Percentiles rank a stretch among this genome's conserved stretches.
Conservation (phyloP, 129 eudicot species). For the Solidago caesia region DNA sequence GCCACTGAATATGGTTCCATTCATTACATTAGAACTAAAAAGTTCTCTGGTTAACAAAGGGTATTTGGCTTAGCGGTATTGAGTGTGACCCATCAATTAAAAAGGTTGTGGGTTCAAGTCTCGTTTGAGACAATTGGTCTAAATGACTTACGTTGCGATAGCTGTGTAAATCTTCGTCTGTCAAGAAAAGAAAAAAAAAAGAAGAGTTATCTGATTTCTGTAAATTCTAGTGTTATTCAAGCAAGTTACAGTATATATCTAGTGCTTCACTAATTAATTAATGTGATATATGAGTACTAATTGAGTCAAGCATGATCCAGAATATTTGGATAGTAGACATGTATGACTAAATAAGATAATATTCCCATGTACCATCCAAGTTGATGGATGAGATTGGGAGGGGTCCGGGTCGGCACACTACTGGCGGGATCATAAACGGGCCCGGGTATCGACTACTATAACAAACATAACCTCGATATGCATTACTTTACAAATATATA, state of each 20-base stretch:
- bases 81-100: too few relatives aligned
- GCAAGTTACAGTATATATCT: not conserved
- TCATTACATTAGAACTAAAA: conserved; percentile 13
- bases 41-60: not conserved
- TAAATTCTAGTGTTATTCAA: not conserved
- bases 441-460: not conserved
- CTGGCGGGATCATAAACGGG: too few relatives aligned
- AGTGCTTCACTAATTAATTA: conserved; percentile 10
- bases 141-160: too few relatives aligned
- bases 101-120: too few relatives aligned
- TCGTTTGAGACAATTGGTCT: too few relatives aligned
- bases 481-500: too few relatives aligned
- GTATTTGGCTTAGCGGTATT: too few relatives aligned
- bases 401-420: too few relatives aligned
- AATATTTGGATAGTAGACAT: conserved; percentile 20
- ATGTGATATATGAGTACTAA: not conserved
- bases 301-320: conserved; percentile 20
- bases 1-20: conserved; percentile 47
- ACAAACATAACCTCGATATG: not conserved
- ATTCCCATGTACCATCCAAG: conserved; percentile 26
- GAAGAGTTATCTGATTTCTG: not conserved
- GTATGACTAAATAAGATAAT: conserved; percentile 1
- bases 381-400: conserved; percentile 16
- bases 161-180: too few relatives aligned
- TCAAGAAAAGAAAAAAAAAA: not conserved